Evolutionary conservation across 1,284 basidiomycete genomes (phyloP).

Genomic region (Exobasidium cylindrosporum): DNA sequence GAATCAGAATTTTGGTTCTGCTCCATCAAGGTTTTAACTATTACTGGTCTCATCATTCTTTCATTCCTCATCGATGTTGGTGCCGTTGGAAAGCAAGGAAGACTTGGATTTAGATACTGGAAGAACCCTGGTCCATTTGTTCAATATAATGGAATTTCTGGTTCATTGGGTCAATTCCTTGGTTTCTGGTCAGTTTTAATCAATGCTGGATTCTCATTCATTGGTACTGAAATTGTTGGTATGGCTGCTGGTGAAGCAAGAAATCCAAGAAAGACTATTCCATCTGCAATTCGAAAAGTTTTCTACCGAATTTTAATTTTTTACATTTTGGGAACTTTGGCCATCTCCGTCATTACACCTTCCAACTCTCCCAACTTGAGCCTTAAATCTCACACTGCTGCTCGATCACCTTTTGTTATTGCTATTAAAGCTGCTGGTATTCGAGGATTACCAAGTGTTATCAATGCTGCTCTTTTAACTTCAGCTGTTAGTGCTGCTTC

Average conservation of each 20-base stretch:
- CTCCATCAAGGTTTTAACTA: conserved; percentile 50
- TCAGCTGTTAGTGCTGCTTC: conserved; percentile 83
- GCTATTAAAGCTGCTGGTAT: conserved; percentile 54
- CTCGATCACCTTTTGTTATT: conserved; percentile 56
- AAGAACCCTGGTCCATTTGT: conserved; percentile 57
- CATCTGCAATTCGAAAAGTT: conserved; percentile 37
- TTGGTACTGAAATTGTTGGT: conserved; percentile 77
- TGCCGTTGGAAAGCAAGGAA: conserved; percentile 22
- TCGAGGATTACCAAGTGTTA: conserved; percentile 58
- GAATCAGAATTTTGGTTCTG: conserved; percentile 58
- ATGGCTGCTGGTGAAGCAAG: conserved; percentile 70
- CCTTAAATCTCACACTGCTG: conserved; percentile 31
- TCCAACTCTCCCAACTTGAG: conserved; percentile 38
- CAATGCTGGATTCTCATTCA: conserved; percentile 76
- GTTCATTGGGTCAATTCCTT: conserved; percentile 61
- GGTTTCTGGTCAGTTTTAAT: conserved; percentile 55
- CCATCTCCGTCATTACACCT: conserved; percentile 42
- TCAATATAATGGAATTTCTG: conserved; percentile 56
- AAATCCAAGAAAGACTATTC: conserved; percentile 55
- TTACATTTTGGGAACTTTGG: conserved; percentile 57
- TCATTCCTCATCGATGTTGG: conserved; percentile 48
- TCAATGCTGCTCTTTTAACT: conserved; percentile 74
- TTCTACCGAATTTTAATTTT: conserved; percentile 36
- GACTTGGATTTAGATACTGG: conserved; percentile 31
- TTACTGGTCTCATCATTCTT: conserved; percentile 50